These are phyloP conservation scores for Phytophthora pini DNA, from an alignment of 352 stramenopile species.

Conservation along the genomic window DNA sequence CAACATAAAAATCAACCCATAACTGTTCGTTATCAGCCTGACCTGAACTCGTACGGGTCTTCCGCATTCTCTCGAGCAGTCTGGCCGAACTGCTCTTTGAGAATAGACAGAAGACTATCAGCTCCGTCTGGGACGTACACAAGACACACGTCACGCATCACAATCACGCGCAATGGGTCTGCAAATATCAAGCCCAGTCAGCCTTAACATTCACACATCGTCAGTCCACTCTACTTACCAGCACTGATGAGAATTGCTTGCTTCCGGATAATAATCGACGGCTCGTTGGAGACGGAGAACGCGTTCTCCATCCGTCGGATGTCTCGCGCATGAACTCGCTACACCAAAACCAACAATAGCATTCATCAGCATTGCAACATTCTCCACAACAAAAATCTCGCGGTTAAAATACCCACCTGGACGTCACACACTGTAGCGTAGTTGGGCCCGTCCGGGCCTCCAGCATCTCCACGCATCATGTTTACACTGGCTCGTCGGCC, in stretches of 20 bases:
- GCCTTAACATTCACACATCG: background rate
- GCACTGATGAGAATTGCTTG: conserved; percentile 83
- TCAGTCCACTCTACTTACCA: conserved; percentile 29
- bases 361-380: background rate
- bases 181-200: conserved; percentile 10
- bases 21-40: background rate
- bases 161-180: conserved; percentile 77
- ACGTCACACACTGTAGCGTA: conserved; percentile 52
- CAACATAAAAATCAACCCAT: background rate
- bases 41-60: conserved; percentile 79
- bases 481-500: conserved; percentile 29
- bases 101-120: conserved; percentile 64
- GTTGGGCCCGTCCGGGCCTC: conserved; percentile 23
- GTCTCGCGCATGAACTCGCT: conserved; percentile 79
- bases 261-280: conserved; percentile 78
- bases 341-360: conserved; percentile 5
- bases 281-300: conserved; percentile 78
- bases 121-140: conserved; percentile 67
- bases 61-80: conserved; percentile 57
- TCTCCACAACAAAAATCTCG: background rate
- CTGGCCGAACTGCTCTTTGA: conserved; percentile 71
- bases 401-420: conserved; percentile 29
- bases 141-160: conserved; percentile 72
- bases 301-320: conserved; percentile 78
- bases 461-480: conserved; percentile 27